phyloP scores from a whole-genome alignment of 1,139 yeast genomes.

The Magnusiomyces clavatus region DNA sequence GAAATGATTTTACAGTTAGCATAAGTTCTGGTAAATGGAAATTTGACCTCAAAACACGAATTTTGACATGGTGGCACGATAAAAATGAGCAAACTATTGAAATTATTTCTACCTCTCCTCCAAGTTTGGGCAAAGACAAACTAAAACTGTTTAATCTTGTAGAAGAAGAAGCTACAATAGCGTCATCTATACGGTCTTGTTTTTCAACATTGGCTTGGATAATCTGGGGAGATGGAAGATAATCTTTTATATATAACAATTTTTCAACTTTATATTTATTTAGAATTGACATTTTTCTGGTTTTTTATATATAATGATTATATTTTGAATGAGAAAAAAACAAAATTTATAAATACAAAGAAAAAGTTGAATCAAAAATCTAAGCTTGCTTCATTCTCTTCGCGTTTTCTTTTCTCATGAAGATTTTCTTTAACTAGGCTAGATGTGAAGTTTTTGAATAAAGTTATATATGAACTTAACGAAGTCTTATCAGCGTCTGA shows the following conservation, averaged over 20 bases:
- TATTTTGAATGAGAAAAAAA: neutral
- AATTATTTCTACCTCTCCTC: constrained; percentile 9
- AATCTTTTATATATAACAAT: too few relatives aligned
- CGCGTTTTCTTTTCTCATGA: constrained; percentile 18
- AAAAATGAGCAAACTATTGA: constrained; percentile 32
- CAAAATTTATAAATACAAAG: neutral
- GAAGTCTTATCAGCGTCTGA: constrained; percentile 59
- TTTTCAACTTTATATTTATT: neutral
- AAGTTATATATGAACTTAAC: constrained; percentile 65
- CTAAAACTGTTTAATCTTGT: too few relatives aligned
- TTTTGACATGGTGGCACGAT: constrained; percentile 65
- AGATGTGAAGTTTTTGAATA: constrained; percentile 58
- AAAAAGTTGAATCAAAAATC: constrained; percentile 17
- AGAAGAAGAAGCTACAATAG: too few relatives aligned
- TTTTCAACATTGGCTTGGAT: too few relatives aligned
- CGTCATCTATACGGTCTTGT: too few relatives aligned
- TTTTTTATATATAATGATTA: too few relatives aligned
- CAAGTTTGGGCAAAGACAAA: neutral
- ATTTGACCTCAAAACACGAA: constrained; percentile 44
- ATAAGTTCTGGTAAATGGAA: constrained; percentile 50
- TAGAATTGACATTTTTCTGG: neutral
- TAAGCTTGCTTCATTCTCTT: constrained; percentile 14
- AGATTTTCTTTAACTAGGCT: constrained; percentile 50
- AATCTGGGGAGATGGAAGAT: too few relatives aligned
- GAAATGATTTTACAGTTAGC: constrained; percentile 34